Percentiles rank a stretch among this genome's conserved stretches.
Conservation (phyloP, 345 rosid genomes). For the Hibiscus trionum region DNA sequence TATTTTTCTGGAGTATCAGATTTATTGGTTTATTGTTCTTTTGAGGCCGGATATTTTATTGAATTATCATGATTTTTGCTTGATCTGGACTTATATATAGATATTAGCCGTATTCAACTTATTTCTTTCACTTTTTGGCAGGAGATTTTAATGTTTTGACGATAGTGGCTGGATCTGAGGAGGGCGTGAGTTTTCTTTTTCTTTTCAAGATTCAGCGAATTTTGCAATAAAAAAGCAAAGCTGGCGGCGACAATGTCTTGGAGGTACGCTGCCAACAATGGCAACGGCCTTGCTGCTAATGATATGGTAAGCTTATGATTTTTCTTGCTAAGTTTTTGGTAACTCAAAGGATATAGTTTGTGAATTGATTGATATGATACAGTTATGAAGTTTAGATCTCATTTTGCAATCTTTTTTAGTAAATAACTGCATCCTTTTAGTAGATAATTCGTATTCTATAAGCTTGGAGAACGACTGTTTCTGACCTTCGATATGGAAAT, state of each 20-base stretch:
- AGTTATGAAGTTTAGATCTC: slow-evolving; percentile 12
- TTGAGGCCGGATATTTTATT: neutral
- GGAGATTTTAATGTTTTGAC: slow-evolving; percentile 66
- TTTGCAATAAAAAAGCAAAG: slow-evolving; percentile 34
- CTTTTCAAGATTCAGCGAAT: slow-evolving; percentile 15
- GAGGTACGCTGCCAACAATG: slow-evolving; percentile 75
- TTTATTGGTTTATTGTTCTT: slow-evolving; percentile 6
- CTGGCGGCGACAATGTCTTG: slow-evolving; percentile 83
- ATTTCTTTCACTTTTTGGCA: slow-evolving; percentile 11
- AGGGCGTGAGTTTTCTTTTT: slow-evolving; percentile 24
- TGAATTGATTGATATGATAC: neutral
- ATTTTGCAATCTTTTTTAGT: neutral
- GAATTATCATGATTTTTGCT: slow-evolving; percentile 9
- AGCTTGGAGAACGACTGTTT: no score
- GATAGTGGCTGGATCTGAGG: slow-evolving; percentile 51
- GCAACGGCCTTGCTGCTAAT: slow-evolving; percentile 57
- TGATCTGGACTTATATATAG: slow-evolving; percentile 29
- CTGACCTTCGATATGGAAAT: no score
- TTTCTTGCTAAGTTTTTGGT: neutral
- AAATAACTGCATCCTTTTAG: neutral
- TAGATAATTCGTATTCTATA: no score
- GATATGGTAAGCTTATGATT: slow-evolving; percentile 41
- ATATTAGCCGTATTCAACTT: neutral
- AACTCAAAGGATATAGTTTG: neutral
- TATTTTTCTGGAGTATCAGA: neutral